Base-by-base conservation (phyloP, 1,284 basidiomycete genomes). In the Apiotrichum brassicae region DNA sequence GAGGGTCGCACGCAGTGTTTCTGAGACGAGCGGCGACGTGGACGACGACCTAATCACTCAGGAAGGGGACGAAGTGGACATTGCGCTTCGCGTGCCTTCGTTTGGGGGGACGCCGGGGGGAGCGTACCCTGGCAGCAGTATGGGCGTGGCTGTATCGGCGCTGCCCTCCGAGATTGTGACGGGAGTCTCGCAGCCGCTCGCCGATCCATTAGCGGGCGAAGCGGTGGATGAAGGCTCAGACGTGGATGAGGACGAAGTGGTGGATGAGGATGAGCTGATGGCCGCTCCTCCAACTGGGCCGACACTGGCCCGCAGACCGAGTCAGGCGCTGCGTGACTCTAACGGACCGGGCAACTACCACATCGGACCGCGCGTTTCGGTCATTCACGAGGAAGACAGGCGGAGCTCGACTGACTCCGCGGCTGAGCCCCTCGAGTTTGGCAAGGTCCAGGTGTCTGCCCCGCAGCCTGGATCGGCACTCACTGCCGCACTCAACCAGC, bases 91-190 rank as follows among this genome's bases (percentile, higher is more conserved):
- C 6, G 43, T 35, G 9, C 28, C 51, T 3, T 42, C 50, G 12
- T 52, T 44, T 13, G 43, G 33, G 3, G 12, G 12, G 14, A 22
- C 13, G 18, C 6, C n/a, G 19, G 9, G 19, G 70, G 8, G 78
- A 79, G 81, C 79, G 22, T 82, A 80, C 55, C 76, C 78, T 30
- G 72, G 49, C 2, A 49, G 45, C 8, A 55, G 46, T 32, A 47
- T 59, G 20, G 59, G 57, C 18, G 36, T 47, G 3, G 50, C 49
- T 1, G 56, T 43, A 25, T 43, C 62, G 24, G 59, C 48, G 26
- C 33, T 56, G 2, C 56, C 53, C 16, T 58, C 48, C 38, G 59
- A 64, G 33, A 53, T 64, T 14, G 53, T 52, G 11, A 56, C 39
- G 12, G 58, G 48, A 35, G 56, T 51, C 18, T 43, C 49, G 1